A percentile compares a stretch with the other conserved stretches of the same genome.
Conservation (phyloP, 441 rosid genomes). For the Euphorbia celastroides region DNA sequence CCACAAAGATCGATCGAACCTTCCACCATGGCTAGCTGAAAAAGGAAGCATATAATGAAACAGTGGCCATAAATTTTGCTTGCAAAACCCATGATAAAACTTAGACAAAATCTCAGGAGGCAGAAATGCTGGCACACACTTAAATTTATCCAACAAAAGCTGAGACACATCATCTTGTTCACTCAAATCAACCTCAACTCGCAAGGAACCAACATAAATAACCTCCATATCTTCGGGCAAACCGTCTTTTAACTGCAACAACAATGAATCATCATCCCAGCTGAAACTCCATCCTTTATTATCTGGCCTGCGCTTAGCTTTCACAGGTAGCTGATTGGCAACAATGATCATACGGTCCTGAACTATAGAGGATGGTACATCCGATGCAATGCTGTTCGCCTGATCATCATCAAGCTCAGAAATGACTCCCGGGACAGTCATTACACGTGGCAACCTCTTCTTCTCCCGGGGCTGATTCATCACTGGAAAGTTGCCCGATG, state of each 20-base stretch:
- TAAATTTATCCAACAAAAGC: conserved; percentile 54
- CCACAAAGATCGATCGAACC: conserved; percentile 83
- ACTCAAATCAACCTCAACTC: conserved; percentile 49
- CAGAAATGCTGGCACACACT: conserved; percentile 75
- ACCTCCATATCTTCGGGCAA: conserved; percentile 65
- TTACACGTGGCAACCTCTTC: conserved; percentile 62
- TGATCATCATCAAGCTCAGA: conserved; percentile 67
- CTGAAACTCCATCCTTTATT: conserved; percentile 58
- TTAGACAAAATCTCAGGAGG: conserved; percentile 68
- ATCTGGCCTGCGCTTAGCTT: conserved; percentile 48
- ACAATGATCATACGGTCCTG: conserved; percentile 68
- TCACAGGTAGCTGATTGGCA: conserved; percentile 74
- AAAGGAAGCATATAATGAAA: conserved; percentile 92
- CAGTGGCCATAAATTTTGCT: conserved; percentile 88
- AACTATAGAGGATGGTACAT: conserved; percentile 36
- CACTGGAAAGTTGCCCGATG: conserved; percentile 57
- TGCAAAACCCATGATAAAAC: conserved; percentile 83
- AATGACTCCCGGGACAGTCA: conserved; percentile 79
- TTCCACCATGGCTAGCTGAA: conserved; percentile 83
- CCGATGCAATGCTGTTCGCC: conserved; percentile 54
- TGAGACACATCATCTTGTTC: conserved; percentile 88
- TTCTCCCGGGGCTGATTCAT: conserved; percentile 50
- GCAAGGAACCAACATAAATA: conserved; percentile 74
- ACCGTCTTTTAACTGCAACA: conserved; percentile 60
- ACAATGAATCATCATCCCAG: conserved; percentile 58